Percentiles rank a stretch among this genome's conserved stretches.
These are phyloP conservation scores for Debaryomyces singareniensis DNA, from an alignment of 1,139 yeast species.

Conservation along the genomic window DNA sequence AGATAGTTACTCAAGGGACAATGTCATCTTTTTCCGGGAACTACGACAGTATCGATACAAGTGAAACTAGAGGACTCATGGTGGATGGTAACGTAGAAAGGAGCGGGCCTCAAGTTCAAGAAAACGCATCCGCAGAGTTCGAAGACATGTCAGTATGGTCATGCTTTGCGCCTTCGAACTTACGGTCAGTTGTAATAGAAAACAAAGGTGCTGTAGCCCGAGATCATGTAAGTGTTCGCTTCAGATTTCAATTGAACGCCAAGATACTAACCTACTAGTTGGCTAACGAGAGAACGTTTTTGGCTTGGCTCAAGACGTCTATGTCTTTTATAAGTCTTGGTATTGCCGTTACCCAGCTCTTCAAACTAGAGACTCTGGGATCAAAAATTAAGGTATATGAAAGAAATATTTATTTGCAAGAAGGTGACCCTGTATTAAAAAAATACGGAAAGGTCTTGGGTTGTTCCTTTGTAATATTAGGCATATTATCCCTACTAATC, in stretches of 20 bases:
- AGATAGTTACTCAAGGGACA: no score
- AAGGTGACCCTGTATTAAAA: slow-evolving; percentile 8
- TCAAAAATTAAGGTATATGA: slow-evolving; percentile 13
- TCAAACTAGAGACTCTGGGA: slow-evolving; percentile 23
- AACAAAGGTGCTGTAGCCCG: slow-evolving; percentile 45
- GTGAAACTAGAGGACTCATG: no score
- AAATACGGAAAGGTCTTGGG: slow-evolving; percentile 34
- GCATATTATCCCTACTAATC: slow-evolving; percentile 26
- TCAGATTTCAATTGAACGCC: background rate
- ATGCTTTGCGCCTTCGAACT: background rate
- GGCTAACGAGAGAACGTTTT: slow-evolving; percentile 73
- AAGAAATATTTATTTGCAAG: slow-evolving; percentile 7
- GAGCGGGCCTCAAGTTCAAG: no score
- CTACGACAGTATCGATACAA: no score
- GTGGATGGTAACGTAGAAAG: no score
- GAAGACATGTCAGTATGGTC: background rate
- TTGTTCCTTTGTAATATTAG: slow-evolving; percentile 26
- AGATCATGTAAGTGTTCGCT: slow-evolving; percentile 26
- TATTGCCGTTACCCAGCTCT: slow-evolving; percentile 37
- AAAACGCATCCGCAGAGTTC: no score
- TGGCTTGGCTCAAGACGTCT: slow-evolving; percentile 70
- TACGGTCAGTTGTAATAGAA: slow-evolving; percentile 25
- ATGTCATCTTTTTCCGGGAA: no score
- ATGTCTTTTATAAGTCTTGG: slow-evolving; percentile 38
- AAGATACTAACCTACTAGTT: slow-evolving; percentile 15